These are phyloP conservation scores for Mediolabrus comicus DNA, from an alignment of 108 stramenopile genomes.

Conservation along the genomic window DNA sequence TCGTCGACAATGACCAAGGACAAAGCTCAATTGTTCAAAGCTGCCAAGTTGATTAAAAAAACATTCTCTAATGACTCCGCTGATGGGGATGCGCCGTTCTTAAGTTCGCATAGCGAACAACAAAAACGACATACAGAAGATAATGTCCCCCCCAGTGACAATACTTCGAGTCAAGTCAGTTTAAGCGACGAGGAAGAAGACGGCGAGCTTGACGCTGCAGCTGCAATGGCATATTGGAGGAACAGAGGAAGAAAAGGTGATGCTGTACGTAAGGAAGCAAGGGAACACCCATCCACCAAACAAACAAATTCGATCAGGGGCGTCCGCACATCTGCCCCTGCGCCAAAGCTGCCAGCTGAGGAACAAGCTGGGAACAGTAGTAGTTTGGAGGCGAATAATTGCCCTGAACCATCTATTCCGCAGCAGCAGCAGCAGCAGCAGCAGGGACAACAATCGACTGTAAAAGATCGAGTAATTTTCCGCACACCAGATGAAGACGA, in stretches of 20 bases:
- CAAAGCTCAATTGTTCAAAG: slow-evolving; percentile 7
- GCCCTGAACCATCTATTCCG: background rate
- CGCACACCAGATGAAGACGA: background rate
- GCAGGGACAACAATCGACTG: background rate
- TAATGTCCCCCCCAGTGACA: background rate
- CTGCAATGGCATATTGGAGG: background rate
- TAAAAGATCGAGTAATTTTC: background rate
- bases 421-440: background rate
- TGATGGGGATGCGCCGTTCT: background rate
- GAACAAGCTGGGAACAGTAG: background rate
- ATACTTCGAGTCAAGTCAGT: background rate
- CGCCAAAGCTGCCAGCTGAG: background rate
- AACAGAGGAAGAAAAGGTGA: background rate
- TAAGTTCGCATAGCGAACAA: background rate
- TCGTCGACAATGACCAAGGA: background rate
- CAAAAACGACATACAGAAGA: background rate
- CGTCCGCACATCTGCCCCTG: background rate
- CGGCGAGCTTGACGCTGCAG: background rate
- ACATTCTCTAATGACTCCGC: slow-evolving; percentile 4
- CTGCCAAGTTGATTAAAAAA: slow-evolving; percentile 14
- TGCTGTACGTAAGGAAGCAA: background rate
- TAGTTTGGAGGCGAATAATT: background rate
- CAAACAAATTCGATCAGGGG: background rate
- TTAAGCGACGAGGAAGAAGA: background rate
- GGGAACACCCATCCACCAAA: background rate